Conservation (phyloP, 768 basidiomycete genomes). For the Mrakia hoshinonis region DNA sequence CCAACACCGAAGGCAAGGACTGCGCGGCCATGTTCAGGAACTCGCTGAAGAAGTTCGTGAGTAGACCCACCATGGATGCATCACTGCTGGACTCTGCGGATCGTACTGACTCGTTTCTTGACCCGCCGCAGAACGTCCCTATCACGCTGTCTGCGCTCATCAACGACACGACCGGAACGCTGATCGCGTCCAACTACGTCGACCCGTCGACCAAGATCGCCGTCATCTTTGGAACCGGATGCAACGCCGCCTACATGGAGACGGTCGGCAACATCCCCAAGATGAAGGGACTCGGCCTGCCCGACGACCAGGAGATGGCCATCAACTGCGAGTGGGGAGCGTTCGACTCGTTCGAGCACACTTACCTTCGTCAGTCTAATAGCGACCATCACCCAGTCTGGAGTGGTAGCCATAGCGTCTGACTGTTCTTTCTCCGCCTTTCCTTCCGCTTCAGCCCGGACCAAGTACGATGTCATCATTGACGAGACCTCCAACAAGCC, state of each 20-base stretch:
- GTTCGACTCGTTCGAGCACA: slow-evolving; percentile 91
- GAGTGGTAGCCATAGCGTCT: neutral
- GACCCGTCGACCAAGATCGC: slow-evolving; percentile 84
- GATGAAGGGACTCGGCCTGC: slow-evolving; percentile 62
- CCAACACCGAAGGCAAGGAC: slow-evolving; percentile 83
- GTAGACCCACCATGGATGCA: slow-evolving; percentile 35
- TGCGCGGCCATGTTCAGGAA: slow-evolving; percentile 87
- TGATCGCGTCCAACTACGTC: slow-evolving; percentile 94
- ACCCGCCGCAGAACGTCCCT: slow-evolving; percentile 61
- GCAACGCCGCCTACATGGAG: slow-evolving; percentile 88
- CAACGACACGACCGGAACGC: slow-evolving; percentile 95
- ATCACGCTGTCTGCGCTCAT: slow-evolving; percentile 77
- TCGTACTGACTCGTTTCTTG: too few relatives aligned
- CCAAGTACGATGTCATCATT: slow-evolving; percentile 84
- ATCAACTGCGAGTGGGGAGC: slow-evolving; percentile 84
- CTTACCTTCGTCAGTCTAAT: slow-evolving; percentile 57
- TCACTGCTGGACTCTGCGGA: too few relatives aligned
- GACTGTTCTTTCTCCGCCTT: neutral
- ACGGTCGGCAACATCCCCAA: slow-evolving; percentile 75
- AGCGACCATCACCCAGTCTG: neutral
- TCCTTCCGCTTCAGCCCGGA: slow-evolving; percentile 49
- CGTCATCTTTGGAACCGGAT: slow-evolving; percentile 95
- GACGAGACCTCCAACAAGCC: slow-evolving; percentile 96
- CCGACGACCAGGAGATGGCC: slow-evolving; percentile 61
- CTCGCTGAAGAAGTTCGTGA: slow-evolving; percentile 55